Evolutionary conservation across 148 eudicot genomes (phyloP), one percentile per base, ranked within the genome.

Genomic region (Tetragonia tetragonoides): DNA sequence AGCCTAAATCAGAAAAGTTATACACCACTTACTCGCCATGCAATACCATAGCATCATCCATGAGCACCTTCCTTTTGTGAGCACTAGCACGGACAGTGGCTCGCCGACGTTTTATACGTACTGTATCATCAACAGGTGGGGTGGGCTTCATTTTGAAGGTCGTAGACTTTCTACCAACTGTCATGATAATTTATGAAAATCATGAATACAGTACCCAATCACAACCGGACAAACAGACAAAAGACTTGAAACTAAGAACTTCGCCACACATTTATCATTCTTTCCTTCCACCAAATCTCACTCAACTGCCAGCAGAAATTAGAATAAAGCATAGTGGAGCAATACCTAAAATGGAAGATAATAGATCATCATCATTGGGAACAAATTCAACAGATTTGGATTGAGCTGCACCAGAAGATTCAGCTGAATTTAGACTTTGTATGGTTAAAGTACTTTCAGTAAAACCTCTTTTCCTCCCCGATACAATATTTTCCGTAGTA

Each of bases 311-410:
- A 70, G 42, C 17, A 42, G 46, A 28, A 28, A 28, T 28, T 6
- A 62, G 57, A 53, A 66, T 24, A 20, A 68, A 70, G 46, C 20
- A 17, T 16, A 72, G 62, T 49, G 77, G 5, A 46, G 16, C 15
- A 47, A 75, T 90, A 95, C 99, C 99, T 88, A 95, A 86, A 59
- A 95, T 95, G 40, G 99, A 93, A 17, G 99, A 93, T 77, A 95
- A 72, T 82, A 95, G 87, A 87, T 95, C 99, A 82, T 91, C 86
- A 73, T 95, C 97, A 81, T 91, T 87, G 38, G 97, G 97, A 83
- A 95, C 75, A 51, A 77, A 76, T 68, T 84, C 97, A 41, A 63
- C 81, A 46, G 93, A 78, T 83, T 88, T 95, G 53, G 85, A 82
- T 76, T 80, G 89, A 73, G 84, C 85, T 18, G 84, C 85, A 66